These are phyloP conservation scores for Cenococcum geophilum DNA, from an alignment of 495 filamentous ascomycete species.

Conservation along the genomic window DNA sequence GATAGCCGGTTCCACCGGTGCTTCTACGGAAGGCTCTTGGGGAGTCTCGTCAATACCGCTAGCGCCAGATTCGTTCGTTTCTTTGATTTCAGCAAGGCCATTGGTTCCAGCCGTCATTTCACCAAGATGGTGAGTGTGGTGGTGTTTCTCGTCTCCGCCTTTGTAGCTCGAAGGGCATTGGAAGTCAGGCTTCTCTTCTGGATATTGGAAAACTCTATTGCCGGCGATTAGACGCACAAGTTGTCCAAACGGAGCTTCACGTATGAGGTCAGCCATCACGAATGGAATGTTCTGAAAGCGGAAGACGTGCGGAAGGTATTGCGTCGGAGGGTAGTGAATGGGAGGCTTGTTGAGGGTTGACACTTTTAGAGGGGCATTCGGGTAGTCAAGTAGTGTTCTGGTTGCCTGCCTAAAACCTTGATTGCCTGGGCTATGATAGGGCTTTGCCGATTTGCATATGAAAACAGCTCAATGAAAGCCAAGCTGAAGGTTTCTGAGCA, in stretches of 20 bases:
- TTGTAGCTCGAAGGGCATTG: slow-evolving; percentile 10
- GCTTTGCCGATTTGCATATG: too few relatives aligned
- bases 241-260: slow-evolving; percentile 26
- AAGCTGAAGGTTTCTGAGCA: too few relatives aligned
- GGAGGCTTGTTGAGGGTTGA: background rate
- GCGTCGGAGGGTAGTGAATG: background rate
- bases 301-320: background rate
- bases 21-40: background rate
- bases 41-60: background rate
- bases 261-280: slow-evolving; percentile 12
- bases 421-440: too few relatives aligned
- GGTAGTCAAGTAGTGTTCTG: too few relatives aligned
- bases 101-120: background rate
- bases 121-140: background rate
- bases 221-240: slow-evolving; percentile 18
- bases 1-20: background rate
- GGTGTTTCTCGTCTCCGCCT: slow-evolving; percentile 9
- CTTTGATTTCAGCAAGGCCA: background rate
- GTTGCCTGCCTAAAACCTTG: too few relatives aligned
- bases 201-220: slow-evolving; percentile 23
- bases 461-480: too few relatives aligned
- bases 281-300: background rate
- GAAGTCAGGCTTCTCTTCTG: slow-evolving; percentile 26
- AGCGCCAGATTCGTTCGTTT: background rate
- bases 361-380: too few relatives aligned